Evolutionary conservation across 2,329 filamentous ascomycete genomes (phyloP), one percentile per base, ranked within the genome.

Genomic region (Sclerotinia subarctica): DNA sequence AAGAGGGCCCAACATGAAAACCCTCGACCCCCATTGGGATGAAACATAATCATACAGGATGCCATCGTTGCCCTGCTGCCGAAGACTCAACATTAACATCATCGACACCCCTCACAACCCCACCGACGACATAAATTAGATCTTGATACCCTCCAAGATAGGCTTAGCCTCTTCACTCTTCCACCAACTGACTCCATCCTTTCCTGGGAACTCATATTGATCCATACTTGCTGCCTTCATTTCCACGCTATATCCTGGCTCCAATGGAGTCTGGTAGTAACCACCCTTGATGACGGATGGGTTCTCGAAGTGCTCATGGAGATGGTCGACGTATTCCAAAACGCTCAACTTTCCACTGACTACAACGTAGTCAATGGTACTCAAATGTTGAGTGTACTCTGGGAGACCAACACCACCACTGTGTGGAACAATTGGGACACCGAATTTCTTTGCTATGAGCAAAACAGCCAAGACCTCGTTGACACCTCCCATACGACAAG

Each of bases 171-270:
- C 75, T n/a, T 92, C 90, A 59, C 85, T 90, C 80, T 82, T 88
- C 93, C 93, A 96, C 92, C 92, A 97, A 76, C 92, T 89, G 5
- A 89, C 90, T 70, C 89, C 84, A 75, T 89, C 86, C 49, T 64
- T 64, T 10, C 93, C 92, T 1, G 93, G 93, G 78, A 88, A 97
- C 62, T 85, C 84, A 77, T 85, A 97, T 73, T 79, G 80, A 72
- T 93, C 91, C 92, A 96, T 95, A 78, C 91, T 95, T 72, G 89
- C 91, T 17, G 88, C 80, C 86, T 92, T 94, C 93, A 97, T 96
- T 86, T 97, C 92, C 2, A 97, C 93, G 76, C 91, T 94, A 79
- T 97, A 97, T 0, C 93, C 93, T 0, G 93, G 85, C 77, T 93
- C 88, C 71, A 82, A 89, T 0, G 94, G 93, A 0, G 94, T 97